Conservation (phyloP, 78 protist genomes). For the Polysphondylium violaceum region DNA sequence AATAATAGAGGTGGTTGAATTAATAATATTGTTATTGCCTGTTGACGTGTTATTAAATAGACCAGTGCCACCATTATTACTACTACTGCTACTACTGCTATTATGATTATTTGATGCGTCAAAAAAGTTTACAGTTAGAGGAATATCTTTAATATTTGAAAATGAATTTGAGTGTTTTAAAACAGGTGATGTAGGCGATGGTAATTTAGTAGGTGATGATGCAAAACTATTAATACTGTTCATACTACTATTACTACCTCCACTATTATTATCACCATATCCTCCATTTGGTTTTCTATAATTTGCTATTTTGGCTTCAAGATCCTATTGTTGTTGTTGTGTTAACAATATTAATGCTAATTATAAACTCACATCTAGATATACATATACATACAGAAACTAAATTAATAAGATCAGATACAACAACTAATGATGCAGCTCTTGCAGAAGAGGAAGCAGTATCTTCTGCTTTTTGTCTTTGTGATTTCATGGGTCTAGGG, state of each 20-base stretch:
- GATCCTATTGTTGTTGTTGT: slow-evolving; percentile 13
- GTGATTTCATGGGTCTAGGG: slow-evolving; percentile 68
- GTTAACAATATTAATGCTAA: no score
- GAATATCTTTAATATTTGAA: slow-evolving; percentile 21
- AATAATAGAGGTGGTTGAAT: no score
- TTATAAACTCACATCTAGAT: no score
- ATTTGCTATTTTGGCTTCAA: slow-evolving; percentile 49
- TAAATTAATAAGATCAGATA: slow-evolving; percentile 44
- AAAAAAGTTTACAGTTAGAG: not conserved
- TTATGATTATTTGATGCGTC: no score
- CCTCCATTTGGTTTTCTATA: slow-evolving; percentile 14
- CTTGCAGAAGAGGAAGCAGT: slow-evolving; percentile 39
- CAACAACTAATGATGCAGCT: slow-evolving; percentile 53
- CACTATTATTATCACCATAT: not conserved
- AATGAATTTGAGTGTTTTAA: slow-evolving; percentile 24
- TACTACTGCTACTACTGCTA: no score
- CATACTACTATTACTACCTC: not conserved
- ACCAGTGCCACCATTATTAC: no score
- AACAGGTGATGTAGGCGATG: slow-evolving; percentile 13
- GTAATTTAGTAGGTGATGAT: not conserved
- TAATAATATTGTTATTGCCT: no score
- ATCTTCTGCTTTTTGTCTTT: slow-evolving; percentile 64
- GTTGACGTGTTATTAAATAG: no score
- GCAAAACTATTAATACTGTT: not conserved
- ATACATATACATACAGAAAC: slow-evolving; percentile 29